Percentiles rank a stretch among this genome's conserved stretches.
Evolutionary conservation across 768 basidiomycete species (phyloP).

Genomic region (Mycena venus): DNA sequence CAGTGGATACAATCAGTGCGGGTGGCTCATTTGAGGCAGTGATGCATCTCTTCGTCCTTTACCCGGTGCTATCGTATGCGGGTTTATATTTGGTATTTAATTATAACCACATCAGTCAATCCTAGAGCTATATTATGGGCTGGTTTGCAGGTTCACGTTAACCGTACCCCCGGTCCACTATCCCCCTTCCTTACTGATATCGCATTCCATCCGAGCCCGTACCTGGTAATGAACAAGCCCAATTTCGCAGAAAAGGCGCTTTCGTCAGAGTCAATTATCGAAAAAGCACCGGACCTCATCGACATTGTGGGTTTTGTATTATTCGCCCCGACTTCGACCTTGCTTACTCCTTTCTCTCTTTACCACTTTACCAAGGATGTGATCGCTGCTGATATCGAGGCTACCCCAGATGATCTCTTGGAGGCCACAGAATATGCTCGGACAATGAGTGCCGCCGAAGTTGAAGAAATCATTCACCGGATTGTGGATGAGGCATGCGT

Average conservation of each 20-base stretch:
- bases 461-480: slow-evolving; percentile 28
- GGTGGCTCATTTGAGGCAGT: background rate
- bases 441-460: slow-evolving; percentile 28
- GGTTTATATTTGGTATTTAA: background rate
- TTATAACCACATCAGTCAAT: background rate
- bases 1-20: background rate
- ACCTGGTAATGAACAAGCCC: background rate
- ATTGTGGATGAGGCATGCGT: slow-evolving; percentile 29
- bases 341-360: background rate
- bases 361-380: background rate
- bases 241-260: background rate
- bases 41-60: background rate
- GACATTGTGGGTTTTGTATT: background rate
- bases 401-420: slow-evolving; percentile 9
- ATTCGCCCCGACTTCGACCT: background rate
- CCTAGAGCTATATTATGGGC: background rate
- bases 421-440: slow-evolving; percentile 22
- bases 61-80: background rate
- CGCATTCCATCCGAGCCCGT: too few species aligned
- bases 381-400: slow-evolving; percentile 8
- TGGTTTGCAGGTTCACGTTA: background rate
- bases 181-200: background rate
- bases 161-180: background rate
- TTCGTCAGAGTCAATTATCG: background rate
- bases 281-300: background rate